Conservation (phyloP, 768 basidiomycete species). For the Lactarius psammicola region DNA sequence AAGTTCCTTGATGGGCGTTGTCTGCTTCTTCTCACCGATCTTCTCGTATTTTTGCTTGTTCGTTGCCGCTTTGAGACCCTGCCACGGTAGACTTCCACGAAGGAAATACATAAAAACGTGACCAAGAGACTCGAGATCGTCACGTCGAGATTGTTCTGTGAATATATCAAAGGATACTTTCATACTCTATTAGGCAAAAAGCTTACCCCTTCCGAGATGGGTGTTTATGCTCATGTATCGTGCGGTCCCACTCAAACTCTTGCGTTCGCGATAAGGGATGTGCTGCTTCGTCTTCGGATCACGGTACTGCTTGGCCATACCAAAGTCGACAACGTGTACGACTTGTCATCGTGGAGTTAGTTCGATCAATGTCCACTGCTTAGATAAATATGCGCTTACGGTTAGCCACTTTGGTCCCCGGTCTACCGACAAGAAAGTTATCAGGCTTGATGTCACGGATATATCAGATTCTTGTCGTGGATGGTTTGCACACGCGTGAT, state of each 20-base stretch:
- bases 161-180: slow-evolving; percentile 15
- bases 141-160: slow-evolving; percentile 88
- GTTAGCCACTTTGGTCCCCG: slow-evolving; percentile 87
- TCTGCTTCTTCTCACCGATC: slow-evolving; percentile 99
- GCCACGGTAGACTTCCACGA: slow-evolving; percentile 96
- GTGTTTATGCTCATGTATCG: slow-evolving; percentile 99
- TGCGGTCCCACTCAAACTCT: slow-evolving; percentile 95
- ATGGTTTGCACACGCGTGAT: slow-evolving; percentile 95
- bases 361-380: not conserved
- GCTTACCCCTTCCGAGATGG: slow-evolving; percentile 88
- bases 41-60: slow-evolving; percentile 99
- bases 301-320: slow-evolving; percentile 99
- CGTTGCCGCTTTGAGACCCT: slow-evolving; percentile 97
- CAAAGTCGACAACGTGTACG: slow-evolving; percentile 96
- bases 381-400: slow-evolving; percentile 43
- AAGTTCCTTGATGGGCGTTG: slow-evolving; percentile 94
- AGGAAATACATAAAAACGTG: slow-evolving; percentile 99
- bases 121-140: slow-evolving; percentile 97
- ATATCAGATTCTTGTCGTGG: slow-evolving; percentile 99
- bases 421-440: slow-evolving; percentile 96
- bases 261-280: slow-evolving; percentile 97
- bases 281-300: slow-evolving; percentile 99
- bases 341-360: slow-evolving; percentile 41
- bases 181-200: slow-evolving; percentile 12
- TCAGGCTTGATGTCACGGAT: slow-evolving; percentile 99